These are phyloP conservation scores for Craspedostauros australis DNA, from an alignment of 108 stramenopile species.

Conservation along the genomic window DNA sequence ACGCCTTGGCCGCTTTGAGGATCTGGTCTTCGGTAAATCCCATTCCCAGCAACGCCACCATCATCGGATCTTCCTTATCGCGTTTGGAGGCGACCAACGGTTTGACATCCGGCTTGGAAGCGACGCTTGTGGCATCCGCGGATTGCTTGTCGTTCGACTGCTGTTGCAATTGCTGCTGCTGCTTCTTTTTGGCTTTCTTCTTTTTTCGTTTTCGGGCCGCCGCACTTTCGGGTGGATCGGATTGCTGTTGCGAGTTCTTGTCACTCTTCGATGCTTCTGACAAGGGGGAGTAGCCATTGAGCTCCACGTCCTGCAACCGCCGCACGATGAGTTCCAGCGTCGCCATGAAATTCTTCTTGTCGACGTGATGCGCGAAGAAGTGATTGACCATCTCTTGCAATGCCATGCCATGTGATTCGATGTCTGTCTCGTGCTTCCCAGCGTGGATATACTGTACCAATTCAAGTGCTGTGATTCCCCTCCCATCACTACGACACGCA, in stretches of 20 bases:
- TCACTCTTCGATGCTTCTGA: background rate
- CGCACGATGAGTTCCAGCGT: slow-evolving; percentile 25
- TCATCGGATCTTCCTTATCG: slow-evolving; percentile 54
- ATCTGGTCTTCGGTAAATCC: slow-evolving; percentile 72
- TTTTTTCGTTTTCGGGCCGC: no score
- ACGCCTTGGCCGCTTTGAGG: slow-evolving; percentile 53
- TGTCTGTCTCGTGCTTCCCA: slow-evolving; percentile 31
- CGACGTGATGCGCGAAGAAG: slow-evolving; percentile 26
- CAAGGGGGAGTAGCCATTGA: slow-evolving; percentile 49
- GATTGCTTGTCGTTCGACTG: background rate
- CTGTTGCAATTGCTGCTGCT: background rate
- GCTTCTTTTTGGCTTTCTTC: no score
- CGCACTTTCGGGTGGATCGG: no score
- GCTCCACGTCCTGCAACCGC: slow-evolving; percentile 45
- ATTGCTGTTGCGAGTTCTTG: no score
- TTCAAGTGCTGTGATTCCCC: slow-evolving; percentile 53
- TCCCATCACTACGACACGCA: slow-evolving; percentile 14
- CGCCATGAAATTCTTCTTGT: slow-evolving; percentile 30
- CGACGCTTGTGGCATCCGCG: slow-evolving; percentile 1
- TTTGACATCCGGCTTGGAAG: slow-evolving; percentile 2
- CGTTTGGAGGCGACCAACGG: background rate
- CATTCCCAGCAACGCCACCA: slow-evolving; percentile 68
- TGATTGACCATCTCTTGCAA: slow-evolving; percentile 43
- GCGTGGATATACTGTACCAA: slow-evolving; percentile 34
- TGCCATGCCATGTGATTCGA: slow-evolving; percentile 53